Base-by-base conservation (phyloP, 495 filamentous ascomycete genomes). In the Penicillium soppii region DNA sequence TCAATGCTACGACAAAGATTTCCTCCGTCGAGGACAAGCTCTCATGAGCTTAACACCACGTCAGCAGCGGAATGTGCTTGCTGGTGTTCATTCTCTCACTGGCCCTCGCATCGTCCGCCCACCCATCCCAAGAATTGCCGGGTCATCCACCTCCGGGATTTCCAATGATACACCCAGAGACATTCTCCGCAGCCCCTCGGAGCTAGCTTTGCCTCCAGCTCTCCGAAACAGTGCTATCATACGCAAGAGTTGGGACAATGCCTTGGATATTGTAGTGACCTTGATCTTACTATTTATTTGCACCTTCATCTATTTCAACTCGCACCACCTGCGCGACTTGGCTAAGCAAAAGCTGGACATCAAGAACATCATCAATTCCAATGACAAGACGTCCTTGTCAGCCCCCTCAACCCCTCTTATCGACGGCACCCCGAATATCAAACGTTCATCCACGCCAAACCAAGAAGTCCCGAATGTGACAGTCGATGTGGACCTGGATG, bases 1-100 rank as follows among this genome's bases (percentile, higher is more conserved):
- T 1, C 75, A 78, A 44, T 84, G 83, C 55, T 84, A 86, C 52
- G 75, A 75, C 32, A 74, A 79, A 42, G 86, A 86, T 33, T 84
- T 80, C 49, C 71, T 71, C 56, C 73, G 61, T 33, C 57, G 56
- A 57, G 72, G 68, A 7, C 71, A 67, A 39, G 69, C 66, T 1
- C 56, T 77, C 4, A 74, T 68, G 63, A 75, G 68, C 22, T 41
- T 77, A 29, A 72, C 55, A 19, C 59, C 69, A n/a, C 49, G 49
- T 9, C 75, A 80, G 43, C 73, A 75, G 38, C 70, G 73, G 35
- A 71, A 81, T 56, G 72, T 71, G 0, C 57, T 82, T 19, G 74
- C 73, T 9, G 79, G 79, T n/a, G 79, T 82, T 19, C 79, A 82
- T 53, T 69, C 70, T 2, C 58, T 81, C 39, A 71, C 68, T 36